Percentiles rank a stretch among this genome's conserved stretches.
phyloP scores from a whole-genome alignment of 1,284 basidiomycete species.

The Cryptococcus sp. region DNA sequence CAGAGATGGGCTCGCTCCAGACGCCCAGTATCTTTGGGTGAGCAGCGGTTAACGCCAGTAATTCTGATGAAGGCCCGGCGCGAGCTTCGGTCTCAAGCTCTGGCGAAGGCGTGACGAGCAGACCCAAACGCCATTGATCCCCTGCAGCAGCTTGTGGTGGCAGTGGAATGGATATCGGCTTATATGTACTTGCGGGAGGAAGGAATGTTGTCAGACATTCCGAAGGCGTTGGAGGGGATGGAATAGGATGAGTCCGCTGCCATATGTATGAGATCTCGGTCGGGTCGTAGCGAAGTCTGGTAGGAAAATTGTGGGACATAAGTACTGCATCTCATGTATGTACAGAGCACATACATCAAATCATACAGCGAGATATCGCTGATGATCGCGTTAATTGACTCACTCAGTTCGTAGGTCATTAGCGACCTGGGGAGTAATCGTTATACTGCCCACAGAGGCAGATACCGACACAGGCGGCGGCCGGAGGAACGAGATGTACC shows the following conservation, averaged over 20 bases:
- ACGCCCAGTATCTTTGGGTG: constrained; percentile 38
- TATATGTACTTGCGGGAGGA: constrained; percentile 67
- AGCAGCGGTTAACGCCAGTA: constrained; percentile 5
- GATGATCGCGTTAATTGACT: no score
- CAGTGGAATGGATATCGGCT: constrained; percentile 65
- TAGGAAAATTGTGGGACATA: background rate
- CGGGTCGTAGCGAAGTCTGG: constrained; percentile 39
- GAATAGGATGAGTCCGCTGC: constrained; percentile 30
- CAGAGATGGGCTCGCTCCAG: constrained; percentile 46
- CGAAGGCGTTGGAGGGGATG: background rate
- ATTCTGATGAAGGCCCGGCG: constrained; percentile 3
- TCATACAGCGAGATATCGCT: background rate
- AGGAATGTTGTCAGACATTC: constrained; percentile 69
- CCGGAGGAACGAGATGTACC: constrained; percentile 53
- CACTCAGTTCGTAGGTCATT: constrained; percentile 54
- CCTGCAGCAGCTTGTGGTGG: constrained; percentile 61
- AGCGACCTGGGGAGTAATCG: constrained; percentile 53
- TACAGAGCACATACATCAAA: background rate
- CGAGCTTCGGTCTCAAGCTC: background rate
- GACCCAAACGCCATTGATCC: constrained; percentile 65
- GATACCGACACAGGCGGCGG: constrained; percentile 45
- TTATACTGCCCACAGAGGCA: constrained; percentile 26
- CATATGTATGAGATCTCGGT: constrained; percentile 45
- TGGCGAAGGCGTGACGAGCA: constrained; percentile 51
- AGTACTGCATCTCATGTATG: background rate